Percentiles rank a stretch among this genome's conserved stretches.
Evolutionary conservation across 768 basidiomycete genomes (phyloP).

Genomic region (Tricholoma sp.): DNA sequence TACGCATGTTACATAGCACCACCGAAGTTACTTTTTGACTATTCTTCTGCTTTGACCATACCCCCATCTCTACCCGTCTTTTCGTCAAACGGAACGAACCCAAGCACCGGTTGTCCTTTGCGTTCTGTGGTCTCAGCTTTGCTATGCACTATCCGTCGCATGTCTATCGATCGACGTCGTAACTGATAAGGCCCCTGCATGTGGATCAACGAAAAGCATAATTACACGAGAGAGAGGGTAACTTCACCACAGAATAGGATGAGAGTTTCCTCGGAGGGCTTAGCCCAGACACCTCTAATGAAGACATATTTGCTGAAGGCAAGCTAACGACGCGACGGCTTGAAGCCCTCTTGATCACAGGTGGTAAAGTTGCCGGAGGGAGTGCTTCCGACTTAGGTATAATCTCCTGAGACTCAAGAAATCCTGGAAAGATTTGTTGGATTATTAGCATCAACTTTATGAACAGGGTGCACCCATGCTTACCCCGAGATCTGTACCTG

Average conservation of each 20-base stretch:
- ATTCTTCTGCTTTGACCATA: conserved; percentile 3
- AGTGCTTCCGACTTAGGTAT: conserved; percentile 25
- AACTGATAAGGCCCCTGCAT: conserved; percentile 13
- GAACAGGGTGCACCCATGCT: conserved; percentile 6
- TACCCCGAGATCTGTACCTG: conserved; percentile 55
- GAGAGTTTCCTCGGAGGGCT: conserved; percentile 16
- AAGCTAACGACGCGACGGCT: conserved; percentile 38
- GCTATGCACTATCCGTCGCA: conserved; percentile 24
- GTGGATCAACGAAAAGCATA: not conserved
- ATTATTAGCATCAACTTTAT: not conserved
- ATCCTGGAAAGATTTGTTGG: conserved; percentile 29
- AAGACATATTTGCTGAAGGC: conserved; percentile 21
- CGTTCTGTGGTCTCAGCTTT: conserved; percentile 9
- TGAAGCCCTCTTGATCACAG: conserved; percentile 10
- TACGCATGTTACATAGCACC: no score
- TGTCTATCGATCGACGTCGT: conserved; percentile 12
- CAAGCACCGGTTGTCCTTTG: conserved; percentile 10
- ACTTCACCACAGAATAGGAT: not conserved
- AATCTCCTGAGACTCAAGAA: conserved; percentile 49
- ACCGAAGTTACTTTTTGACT: not conserved
- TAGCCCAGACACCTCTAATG: conserved; percentile 10
- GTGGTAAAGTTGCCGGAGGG: conserved; percentile 12
- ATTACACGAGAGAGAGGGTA: not conserved
- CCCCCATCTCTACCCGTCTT: not conserved
- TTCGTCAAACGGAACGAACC: conserved; percentile 8